Evolutionary conservation across 352 stramenopile species (phyloP).

Genomic region (Phytophthora ramorum): DNA sequence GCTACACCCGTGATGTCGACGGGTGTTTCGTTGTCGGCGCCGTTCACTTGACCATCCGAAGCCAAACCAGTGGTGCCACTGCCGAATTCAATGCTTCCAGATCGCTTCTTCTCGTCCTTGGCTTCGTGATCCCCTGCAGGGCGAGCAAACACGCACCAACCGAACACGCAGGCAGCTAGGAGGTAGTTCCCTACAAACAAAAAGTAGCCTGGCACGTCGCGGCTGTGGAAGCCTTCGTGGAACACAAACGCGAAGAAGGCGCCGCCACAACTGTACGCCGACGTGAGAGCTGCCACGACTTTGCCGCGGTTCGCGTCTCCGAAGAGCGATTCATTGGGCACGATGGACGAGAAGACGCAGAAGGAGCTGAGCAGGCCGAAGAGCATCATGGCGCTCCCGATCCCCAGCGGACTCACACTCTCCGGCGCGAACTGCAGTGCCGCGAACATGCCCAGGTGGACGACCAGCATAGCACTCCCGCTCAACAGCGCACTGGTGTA

Average conservation of each 20-base stretch:
- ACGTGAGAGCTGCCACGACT: conserved; percentile 75
- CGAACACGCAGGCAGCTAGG: conserved; percentile 52
- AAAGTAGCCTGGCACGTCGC: conserved; percentile 76
- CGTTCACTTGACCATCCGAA: conserved; percentile 26
- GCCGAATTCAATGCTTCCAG: conserved; percentile 53
- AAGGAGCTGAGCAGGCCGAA: conserved; percentile 79
- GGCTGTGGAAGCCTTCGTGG: conserved; percentile 58
- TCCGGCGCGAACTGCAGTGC: conserved; percentile 50
- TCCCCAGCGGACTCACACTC: conserved; percentile 50
- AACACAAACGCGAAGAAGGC: conserved; percentile 82
- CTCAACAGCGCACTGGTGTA: conserved; percentile 65
- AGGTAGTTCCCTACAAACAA: conserved; percentile 71
- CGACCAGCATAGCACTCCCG: conserved; percentile 42
- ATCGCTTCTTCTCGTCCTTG: conserved; percentile 32
- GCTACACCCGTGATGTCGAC: conserved; percentile 66
- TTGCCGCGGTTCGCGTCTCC: conserved; percentile 75
- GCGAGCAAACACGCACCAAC: conserved; percentile 56
- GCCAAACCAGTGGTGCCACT: conserved; percentile 41
- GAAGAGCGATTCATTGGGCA: conserved; percentile 83
- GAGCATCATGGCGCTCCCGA: conserved; percentile 61
- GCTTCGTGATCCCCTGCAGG: conserved; percentile 7
- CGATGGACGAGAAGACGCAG: conserved; percentile 78
- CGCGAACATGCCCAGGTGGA: conserved; percentile 54
- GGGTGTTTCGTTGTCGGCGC: conserved; percentile 25
- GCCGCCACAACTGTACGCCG: conserved; percentile 80